Evolutionary conservation across 805 yeast species (phyloP), one percentile per base, ranked within the genome.

Genomic region (Candida rishiriensis): DNA sequence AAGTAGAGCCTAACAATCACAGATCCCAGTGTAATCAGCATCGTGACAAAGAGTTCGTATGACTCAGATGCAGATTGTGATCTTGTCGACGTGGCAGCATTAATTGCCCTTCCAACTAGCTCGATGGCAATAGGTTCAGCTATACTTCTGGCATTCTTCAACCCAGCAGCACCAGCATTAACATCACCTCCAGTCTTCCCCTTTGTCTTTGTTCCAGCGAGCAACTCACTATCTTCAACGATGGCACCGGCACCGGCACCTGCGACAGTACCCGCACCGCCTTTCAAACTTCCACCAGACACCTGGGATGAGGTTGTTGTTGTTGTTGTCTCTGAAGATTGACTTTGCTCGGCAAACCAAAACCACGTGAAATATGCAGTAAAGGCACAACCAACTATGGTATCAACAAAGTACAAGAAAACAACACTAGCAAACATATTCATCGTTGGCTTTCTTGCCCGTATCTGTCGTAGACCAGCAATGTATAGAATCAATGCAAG

Each of bases 321-420:
- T 33, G 37, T 41, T n/a, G n/a, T 21, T 5, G 26, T 21, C 26
- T 21, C 26, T 21, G 26, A 21, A 21, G 26, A 21, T 26, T 47
- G 32, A 29, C 53, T 46, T 44, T 56, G 57, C 38, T 55, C 53
- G 10, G 51, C 62, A 57, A 88, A 85, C 97, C 97, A 91, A 48
- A 79, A 75, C 42, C 75, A 73, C 6, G 83, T 74, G 60, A 91
- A 90, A 64, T 81, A 85, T 5, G 83, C 51, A 16, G 95, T 86
- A 63, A 85, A 89, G 3, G 84, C 63, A 26, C 79, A 62, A 26
- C 88, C 86, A 34, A 78, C 63, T 0, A 82, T 30, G 0, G 96
- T 82, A 60, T 91, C 97, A 10, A 78, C 36, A 2, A 78, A 54
- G 61, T 83, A 90, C 3, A 83, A 60, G 36, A 84, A 64, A 13